Evolutionary conservation across 257 asterid genomes (phyloP), one percentile per base, ranked within the genome.

Genomic region (Salvia miltiorrhiza): DNA sequence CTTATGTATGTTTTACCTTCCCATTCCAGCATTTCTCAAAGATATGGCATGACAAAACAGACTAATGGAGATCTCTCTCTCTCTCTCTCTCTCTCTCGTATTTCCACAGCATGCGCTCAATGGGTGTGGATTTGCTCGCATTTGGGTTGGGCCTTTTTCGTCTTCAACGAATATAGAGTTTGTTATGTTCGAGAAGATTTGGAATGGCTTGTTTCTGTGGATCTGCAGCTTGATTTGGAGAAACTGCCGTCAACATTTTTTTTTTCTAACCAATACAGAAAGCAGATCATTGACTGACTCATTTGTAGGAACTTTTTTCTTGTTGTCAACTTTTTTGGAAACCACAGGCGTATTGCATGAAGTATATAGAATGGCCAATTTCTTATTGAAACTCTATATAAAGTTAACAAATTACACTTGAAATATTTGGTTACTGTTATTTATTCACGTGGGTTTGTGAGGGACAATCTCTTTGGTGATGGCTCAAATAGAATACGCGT

Each of bases 1-100:
- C 73, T 78, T 72, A 37, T 64, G 71, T 70, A 77, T 66, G 79
- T 76, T 68, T 21, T 73, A 79, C 87, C 85, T 61, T 67, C 83
- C 35, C 76, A 66, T 40, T 63, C 66, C 10, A 78, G 76, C 41
- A 75, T 50, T 71, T 67, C 75, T 21, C 74, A 80, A 65, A 30
- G 23, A 59, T 69, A 62, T 40, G 48, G 19, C 54, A 75, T 26
- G 39, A 69, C 67, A 49, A 72, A 69, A 24, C 64, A 5, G 4
- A 71, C 26, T 70, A 74, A 68, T 59, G 26, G 17, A 21, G 33
- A 20, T 68, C 52, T 2, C 61, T 40, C 41, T n/a, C 37, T 30
- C 35, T 63, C 52, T 1, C 47, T 32, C 32, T n/a, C 32, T 7
- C 21, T 2, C 35, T 30, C 2, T 4, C 4, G 35, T 9, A 7